phyloP scores from a whole-genome alignment of 768 basidiomycete species.

The Tricholoma saponaceum region DNA sequence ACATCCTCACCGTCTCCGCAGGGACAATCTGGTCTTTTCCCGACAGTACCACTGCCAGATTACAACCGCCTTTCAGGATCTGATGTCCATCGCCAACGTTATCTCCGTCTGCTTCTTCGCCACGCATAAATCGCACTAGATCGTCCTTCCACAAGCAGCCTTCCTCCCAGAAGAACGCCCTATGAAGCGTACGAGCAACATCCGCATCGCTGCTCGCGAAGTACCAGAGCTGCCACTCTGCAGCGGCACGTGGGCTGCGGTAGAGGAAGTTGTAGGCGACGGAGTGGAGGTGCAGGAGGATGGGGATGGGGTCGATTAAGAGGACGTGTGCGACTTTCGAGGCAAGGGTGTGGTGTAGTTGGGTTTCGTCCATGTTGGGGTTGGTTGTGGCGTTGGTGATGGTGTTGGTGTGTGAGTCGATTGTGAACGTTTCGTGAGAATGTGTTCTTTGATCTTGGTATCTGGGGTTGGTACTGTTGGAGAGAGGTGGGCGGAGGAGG shows the following conservation, averaged over 20 bases:
- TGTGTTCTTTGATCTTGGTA: too few species aligned
- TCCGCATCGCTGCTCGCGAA: conserved; percentile 64
- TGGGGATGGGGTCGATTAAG: conserved; percentile 62
- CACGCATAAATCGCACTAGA: conserved; percentile 25
- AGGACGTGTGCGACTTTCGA: conserved; percentile 39
- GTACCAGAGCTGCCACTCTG: conserved; percentile 66
- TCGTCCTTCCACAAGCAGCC: conserved; percentile 60
- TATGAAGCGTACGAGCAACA: conserved; percentile 50
- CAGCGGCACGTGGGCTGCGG: conserved; percentile 36
- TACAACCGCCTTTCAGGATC: conserved; percentile 12
- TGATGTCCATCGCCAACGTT: neutral
- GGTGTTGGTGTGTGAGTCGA: neutral
- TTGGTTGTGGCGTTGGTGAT: neutral
- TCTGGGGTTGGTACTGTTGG: conserved; percentile 3
- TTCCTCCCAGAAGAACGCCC: conserved; percentile 67
- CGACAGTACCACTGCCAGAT: conserved; percentile 30
- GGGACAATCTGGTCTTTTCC: conserved; percentile 40
- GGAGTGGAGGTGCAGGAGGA: conserved; percentile 58
- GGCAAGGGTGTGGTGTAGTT: conserved; percentile 11
- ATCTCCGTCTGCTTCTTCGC: neutral
- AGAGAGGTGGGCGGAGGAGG: conserved; percentile 38
- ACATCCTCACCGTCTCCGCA: conserved; percentile 27
- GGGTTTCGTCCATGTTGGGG: neutral
- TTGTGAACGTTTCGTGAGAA: too few species aligned
- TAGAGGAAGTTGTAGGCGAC: conserved; percentile 68